Conservation (phyloP, 2,329 filamentous ascomycete species). For the Cyphellophora attinorum region DNA sequence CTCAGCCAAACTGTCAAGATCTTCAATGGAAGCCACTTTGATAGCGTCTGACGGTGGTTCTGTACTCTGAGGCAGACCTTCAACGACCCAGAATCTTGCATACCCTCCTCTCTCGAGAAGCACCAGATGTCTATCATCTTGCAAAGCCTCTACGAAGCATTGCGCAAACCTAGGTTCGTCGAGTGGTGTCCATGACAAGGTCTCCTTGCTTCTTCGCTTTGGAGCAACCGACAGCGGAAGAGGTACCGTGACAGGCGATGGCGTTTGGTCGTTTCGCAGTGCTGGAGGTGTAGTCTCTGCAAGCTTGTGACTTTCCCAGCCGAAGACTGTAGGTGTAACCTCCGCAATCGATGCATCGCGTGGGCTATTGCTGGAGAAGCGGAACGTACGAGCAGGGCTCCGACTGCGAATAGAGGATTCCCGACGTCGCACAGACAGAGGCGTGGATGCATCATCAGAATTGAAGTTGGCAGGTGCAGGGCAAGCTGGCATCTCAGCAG, state of each 20-base stretch:
- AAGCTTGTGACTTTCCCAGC: not conserved
- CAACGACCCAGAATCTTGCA: no score
- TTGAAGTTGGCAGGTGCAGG: not conserved
- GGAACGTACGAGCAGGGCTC: slow-evolving; percentile 1
- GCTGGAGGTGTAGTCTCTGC: not conserved
- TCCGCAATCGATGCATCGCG: not conserved
- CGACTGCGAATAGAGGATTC: not conserved
- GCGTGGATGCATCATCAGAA: not conserved
- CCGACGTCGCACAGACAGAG: not conserved
- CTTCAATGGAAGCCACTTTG: no score
- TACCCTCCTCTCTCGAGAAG: slow-evolving; percentile 2
- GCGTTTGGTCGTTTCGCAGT: slow-evolving; percentile 3
- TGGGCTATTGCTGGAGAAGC: slow-evolving; percentile 1
- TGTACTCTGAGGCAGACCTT: slow-evolving; percentile 2
- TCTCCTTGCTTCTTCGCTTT: not conserved
- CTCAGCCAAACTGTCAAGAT: no score
- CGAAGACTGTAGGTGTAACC: not conserved
- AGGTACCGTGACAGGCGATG: slow-evolving; percentile 8
- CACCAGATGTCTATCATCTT: slow-evolving; percentile 1
- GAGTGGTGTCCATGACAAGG: slow-evolving; percentile 6
- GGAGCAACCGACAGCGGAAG: slow-evolving; percentile 3
- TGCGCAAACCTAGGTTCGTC: slow-evolving; percentile 7
- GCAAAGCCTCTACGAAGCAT: slow-evolving; percentile 3
- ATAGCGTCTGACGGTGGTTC: no score
- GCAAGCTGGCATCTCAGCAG: not conserved